phyloP scores from a whole-genome alignment of 2,329 filamentous ascomycete species.

The Rutstroemia sydowiana region DNA sequence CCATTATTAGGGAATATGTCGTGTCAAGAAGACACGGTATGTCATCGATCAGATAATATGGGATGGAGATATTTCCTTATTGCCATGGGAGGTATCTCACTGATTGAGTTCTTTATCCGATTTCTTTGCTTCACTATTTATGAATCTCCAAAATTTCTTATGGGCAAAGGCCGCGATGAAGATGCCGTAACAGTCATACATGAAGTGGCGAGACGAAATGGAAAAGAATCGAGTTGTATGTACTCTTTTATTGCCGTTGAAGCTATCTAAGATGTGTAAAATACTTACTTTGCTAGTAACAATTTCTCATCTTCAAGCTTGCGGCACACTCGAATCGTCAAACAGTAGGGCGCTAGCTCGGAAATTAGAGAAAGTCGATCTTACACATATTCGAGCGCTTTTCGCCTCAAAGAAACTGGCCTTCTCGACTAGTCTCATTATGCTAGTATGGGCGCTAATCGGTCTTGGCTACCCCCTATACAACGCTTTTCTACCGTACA shows the following conservation, averaged over 20 bases:
- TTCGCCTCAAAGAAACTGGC: slow-evolving; percentile 60
- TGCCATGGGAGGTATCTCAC: slow-evolving; percentile 58
- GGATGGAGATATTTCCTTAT: slow-evolving; percentile 72
- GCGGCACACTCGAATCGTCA: slow-evolving; percentile 45
- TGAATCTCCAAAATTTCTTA: slow-evolving; percentile 69
- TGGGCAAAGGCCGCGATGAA: slow-evolving; percentile 65
- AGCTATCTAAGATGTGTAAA: neutral
- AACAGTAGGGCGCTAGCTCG: no score
- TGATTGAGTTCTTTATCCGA: slow-evolving; percentile 62
- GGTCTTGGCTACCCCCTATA: slow-evolving; percentile 71
- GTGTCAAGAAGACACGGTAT: slow-evolving; percentile 50
- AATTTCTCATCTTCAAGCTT: slow-evolving; percentile 51
- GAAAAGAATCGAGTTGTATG: slow-evolving; percentile 42
- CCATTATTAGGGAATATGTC: slow-evolving; percentile 61
- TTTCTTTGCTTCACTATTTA: slow-evolving; percentile 63
- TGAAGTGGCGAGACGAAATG: slow-evolving; percentile 65
- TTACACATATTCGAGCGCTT: slow-evolving; percentile 56
- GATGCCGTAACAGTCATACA: slow-evolving; percentile 64
- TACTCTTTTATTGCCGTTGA: neutral
- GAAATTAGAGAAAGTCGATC: no score
- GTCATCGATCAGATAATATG: slow-evolving; percentile 57
- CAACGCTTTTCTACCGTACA: slow-evolving; percentile 71
- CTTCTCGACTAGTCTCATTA: slow-evolving; percentile 52
- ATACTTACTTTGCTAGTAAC: slow-evolving; percentile 35
- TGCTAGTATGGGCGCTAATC: slow-evolving; percentile 68